Base-by-base conservation (phyloP, 108 stramenopile genomes). In the Heterococcus sp. region DNA sequence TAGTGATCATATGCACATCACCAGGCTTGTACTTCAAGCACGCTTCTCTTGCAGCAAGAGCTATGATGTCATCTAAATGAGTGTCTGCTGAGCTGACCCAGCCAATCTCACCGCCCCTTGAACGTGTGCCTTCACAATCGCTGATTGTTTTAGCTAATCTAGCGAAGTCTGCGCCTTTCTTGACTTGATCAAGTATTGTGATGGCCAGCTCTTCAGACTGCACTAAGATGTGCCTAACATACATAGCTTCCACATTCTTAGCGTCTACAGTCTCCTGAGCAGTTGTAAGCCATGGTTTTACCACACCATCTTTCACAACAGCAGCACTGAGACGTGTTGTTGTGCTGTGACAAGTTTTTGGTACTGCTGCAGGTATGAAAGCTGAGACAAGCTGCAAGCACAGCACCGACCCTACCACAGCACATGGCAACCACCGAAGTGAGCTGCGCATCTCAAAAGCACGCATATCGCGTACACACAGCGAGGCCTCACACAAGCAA, bases 1-100 rank as follows among this genome's bases (percentile, higher is more conserved):
- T 75, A 32, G 69, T 28, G 0, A 74, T 33, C 30, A 82, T 33
- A 26, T 46, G 5, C 31, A 87, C 78, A 65, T 87, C 86, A 0
- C 86, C 86, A 27, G 86, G 86, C 79, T 87, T 87, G 69, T 72
- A 68, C 46, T 8, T 58, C 14, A 58, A 58, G 46, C 46, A 58
- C 21, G 8, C 21, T 58, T 58, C 46, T 14, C 46, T 8, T 21
- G 14, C 46, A 8, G 14, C 46, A 8, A 14, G 46, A 58, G 8
- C 46, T 21, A 58, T 58, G 46, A 58, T 58, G 8, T 58, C 46
- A 21, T 58, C 46, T 21, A 58, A 21, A 58, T 58, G 46, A 21
- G 46, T 14, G 46, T 58, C 46, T 21, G 14, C 73, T n/a, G 1
- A 21, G n/a, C 8, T 0, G 21, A 68, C 75, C 78, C 30, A 33